These are phyloP conservation scores for Immersiporthe knoxdaviesiana DNA, from an alignment of 2,329 filamentous ascomycete species.

Conservation along the genomic window DNA sequence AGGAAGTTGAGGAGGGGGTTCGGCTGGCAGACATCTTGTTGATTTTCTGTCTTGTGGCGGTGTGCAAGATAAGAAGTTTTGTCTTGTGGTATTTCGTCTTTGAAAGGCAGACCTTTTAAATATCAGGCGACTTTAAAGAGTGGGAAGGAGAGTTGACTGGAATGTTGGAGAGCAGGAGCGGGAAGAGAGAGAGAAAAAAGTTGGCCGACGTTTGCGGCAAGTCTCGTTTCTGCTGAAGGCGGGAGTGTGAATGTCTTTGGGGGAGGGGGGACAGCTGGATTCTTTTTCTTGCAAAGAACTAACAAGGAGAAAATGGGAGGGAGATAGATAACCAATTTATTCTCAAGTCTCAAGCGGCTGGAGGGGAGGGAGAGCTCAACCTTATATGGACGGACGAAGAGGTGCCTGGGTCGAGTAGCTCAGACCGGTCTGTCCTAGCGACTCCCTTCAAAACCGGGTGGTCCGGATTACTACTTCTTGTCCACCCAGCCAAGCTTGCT, in stretches of 20 bases:
- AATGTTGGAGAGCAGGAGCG: background rate
- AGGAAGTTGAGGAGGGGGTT: slow-evolving; percentile 49
- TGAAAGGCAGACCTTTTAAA: background rate
- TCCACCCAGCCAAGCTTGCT: background rate
- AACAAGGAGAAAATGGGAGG: background rate
- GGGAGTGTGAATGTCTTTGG: background rate
- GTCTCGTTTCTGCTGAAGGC: slow-evolving; percentile 2
- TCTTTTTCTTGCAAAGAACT: background rate
- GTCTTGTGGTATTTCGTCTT: background rate
- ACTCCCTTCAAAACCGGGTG: background rate
- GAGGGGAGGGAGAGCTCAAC: slow-evolving; percentile 4
- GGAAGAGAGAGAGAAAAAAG: background rate
- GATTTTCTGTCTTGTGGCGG: background rate
- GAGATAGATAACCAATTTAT: background rate
- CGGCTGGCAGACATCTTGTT: slow-evolving; percentile 23
- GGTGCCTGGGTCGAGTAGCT: slow-evolving; percentile 15
- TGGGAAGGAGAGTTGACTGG: background rate
- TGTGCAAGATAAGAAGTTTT: background rate
- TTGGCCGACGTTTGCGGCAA: slow-evolving; percentile 5
- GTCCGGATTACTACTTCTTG: slow-evolving; percentile 1
- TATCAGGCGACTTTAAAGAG: background rate
- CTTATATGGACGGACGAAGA: slow-evolving; percentile 22
- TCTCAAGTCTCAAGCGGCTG: background rate
- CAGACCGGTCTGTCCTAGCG: slow-evolving; percentile 13
- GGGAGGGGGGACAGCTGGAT: background rate